Base-by-base conservation (phyloP, 2,329 filamentous ascomycete genomes). In the Didymella pinodella region DNA sequence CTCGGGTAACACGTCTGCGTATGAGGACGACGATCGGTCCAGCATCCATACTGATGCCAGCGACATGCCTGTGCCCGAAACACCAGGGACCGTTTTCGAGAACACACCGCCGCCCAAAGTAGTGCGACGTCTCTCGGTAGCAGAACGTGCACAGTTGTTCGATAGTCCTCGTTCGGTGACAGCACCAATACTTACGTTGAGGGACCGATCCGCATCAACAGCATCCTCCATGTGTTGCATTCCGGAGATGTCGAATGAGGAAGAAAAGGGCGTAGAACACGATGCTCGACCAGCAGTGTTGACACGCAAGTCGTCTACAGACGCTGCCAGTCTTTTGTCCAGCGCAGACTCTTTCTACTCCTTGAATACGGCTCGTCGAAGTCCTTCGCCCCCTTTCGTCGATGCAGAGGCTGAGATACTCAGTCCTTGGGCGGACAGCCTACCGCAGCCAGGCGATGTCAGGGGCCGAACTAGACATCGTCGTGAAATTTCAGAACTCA, bases 301-400 rank as follows among this genome's bases (percentile, higher is more conserved):
- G 6, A 64, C 69, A 25, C 67, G 62, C 10, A 67, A 70, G 25
- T 62, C 68, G 10, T 70, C 70, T 10, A 53, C 61, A 2, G 76
- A 77, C 18, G 67, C 69, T 4, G 57, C 65, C 25, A 79, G 77
- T 60, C 50, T 75, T 16, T 51, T 70, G 28, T 78, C 76, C 2
- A 75, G 70, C 44, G 56, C 62, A n/a, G 75, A 77, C 52, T 77
- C 75, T 0, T 79, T 78, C 65, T 73, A 78, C 54, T 77, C 76
- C 2, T 20, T 75, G 6, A 68, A 68, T 16, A 69, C 68, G 12
- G 57, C 66, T 29, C 65, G 65, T 18, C 53, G 59, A n/a, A 73
- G 58, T 25, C 72, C 73, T 14, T 72, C 54, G 14, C 58, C 54
- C 14, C 53, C 53, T 4, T 57, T 65, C 52, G 20, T 71, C 22